Percentiles rank a stretch among this genome's conserved stretches.
phyloP scores from a whole-genome alignment of 2,329 filamentous ascomycete genomes.

The Aspergillus sp. region DNA sequence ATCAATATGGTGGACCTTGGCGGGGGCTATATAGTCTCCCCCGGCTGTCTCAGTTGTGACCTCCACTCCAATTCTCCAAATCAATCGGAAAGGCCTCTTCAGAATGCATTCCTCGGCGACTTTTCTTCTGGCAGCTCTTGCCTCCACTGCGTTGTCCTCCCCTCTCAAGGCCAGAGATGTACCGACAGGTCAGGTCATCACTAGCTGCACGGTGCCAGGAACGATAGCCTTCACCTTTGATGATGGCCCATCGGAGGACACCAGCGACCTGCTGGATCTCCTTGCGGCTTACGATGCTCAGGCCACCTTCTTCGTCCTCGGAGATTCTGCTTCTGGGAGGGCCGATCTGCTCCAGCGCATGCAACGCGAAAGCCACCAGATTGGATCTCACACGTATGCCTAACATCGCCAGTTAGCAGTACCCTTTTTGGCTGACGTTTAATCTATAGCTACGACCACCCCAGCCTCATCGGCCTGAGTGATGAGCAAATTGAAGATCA shows the following conservation, averaged over 20 bases:
- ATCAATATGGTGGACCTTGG: no score
- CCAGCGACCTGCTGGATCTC: constrained; percentile 57
- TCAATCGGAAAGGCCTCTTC: background rate
- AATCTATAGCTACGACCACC: constrained; percentile 39
- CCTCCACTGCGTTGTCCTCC: background rate
- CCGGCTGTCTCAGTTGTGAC: no score
- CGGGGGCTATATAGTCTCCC: no score
- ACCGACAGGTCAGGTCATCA: constrained; percentile 44
- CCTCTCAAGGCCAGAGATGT: background rate
- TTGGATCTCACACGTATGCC: constrained; percentile 47
- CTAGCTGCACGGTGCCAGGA: constrained; percentile 43
- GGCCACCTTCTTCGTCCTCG: constrained; percentile 65
- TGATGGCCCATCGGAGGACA: constrained; percentile 63
- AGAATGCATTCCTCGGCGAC: background rate
- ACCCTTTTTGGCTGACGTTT: background rate
- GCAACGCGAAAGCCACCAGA: constrained; percentile 43
- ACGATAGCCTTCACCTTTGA: constrained; percentile 66
- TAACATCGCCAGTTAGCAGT: background rate
- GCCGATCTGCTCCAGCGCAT: constrained; percentile 31
- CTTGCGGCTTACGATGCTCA: constrained; percentile 56
- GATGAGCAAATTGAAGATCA: constrained; percentile 33
- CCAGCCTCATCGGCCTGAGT: constrained; percentile 35
- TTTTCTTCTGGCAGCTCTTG: background rate
- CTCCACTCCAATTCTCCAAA: background rate
- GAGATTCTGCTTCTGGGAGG: constrained; percentile 28